Evolutionary conservation across 371 early-diverging fungal genomes (phyloP).

Genomic region (Apophysomyces trapeziformis): DNA sequence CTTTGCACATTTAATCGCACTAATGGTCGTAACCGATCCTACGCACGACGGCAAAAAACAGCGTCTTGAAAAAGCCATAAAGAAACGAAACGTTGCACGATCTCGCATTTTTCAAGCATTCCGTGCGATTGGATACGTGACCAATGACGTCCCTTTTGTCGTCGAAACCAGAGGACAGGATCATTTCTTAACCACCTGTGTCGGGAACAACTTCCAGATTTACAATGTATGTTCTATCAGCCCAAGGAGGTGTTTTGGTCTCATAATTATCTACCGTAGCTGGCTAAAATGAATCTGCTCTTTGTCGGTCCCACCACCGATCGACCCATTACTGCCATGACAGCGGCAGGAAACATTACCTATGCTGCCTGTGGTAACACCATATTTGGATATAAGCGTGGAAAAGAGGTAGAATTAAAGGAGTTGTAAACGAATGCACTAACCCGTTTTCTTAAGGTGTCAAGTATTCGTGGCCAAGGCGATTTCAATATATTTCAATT

Average conservation of each 20-base stretch:
- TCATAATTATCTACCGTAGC: constrained; percentile 18
- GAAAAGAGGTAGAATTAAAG: constrained; percentile 60
- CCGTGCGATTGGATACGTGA: constrained; percentile 89
- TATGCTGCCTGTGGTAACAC: constrained; percentile 74
- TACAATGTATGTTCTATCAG: constrained; percentile 64
- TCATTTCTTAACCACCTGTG: constrained; percentile 81
- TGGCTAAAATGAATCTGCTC: constrained; percentile 46
- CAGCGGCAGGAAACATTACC: constrained; percentile 70
- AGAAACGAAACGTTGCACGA: constrained; percentile 22
- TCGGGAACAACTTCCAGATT: constrained; percentile 87
- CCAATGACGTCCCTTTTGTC: constrained; percentile 77
- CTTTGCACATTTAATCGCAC: neutral
- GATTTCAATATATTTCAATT: constrained; percentile 50
- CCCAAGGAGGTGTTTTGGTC: neutral
- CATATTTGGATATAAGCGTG: constrained; percentile 73
- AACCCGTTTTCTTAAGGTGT: constrained; percentile 20
- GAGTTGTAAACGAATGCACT: neutral
- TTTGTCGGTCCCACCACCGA: constrained; percentile 72
- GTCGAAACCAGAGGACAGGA: constrained; percentile 82
- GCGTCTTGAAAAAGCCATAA: constrained; percentile 18
- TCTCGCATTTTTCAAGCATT: constrained; percentile 81
- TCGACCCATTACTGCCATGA: constrained; percentile 76
- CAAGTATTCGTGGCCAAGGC: constrained; percentile 37
- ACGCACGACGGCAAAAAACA: constrained; percentile 18
- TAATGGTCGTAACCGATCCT: constrained; percentile 12